Evolutionary conservation across 345 rosid genomes (phyloP).

Genomic region (Pelargonium nanum): DNA sequence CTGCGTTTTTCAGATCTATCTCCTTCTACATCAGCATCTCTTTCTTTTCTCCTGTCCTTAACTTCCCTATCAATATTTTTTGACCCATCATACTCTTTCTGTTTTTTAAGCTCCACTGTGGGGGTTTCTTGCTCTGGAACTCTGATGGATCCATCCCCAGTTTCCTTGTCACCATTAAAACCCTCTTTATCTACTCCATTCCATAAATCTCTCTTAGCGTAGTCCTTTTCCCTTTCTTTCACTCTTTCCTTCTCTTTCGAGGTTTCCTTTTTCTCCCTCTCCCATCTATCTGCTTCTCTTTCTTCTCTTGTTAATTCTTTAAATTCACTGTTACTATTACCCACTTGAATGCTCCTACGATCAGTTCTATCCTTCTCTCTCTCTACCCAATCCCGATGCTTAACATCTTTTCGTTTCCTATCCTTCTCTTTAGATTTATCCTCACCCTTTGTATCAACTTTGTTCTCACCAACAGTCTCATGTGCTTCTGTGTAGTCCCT

Average conservation of each 20-base stretch:
- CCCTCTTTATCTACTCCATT: slow-evolving; percentile 59
- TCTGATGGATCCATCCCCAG: slow-evolving; percentile 56
- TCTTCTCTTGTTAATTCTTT: slow-evolving; percentile 71
- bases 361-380: slow-evolving; percentile 87
- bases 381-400: slow-evolving; percentile 82
- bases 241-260: slow-evolving; percentile 64
- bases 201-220: slow-evolving; percentile 55
- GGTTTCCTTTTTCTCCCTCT: slow-evolving; percentile 72
- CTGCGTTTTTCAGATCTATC: slow-evolving; percentile 78
- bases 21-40: slow-evolving; percentile 65
- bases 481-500: slow-evolving; percentile 44
- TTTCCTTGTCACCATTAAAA: slow-evolving; percentile 48
- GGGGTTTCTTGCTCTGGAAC: slow-evolving; percentile 47
- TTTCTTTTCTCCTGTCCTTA: slow-evolving; percentile 78
- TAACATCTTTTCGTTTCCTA: slow-evolving; percentile 73
- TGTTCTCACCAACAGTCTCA: slow-evolving; percentile 85
- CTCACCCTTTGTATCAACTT: slow-evolving; percentile 65
- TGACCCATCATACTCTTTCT: slow-evolving; percentile 56
- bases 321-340: slow-evolving; percentile 41
- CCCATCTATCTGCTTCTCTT: slow-evolving; percentile 79
- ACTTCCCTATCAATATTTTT: slow-evolving; percentile 62
- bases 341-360: slow-evolving; percentile 49
- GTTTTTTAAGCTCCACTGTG: slow-evolving; percentile 56
- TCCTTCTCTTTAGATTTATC: slow-evolving; percentile 89
- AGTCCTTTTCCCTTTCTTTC: slow-evolving; percentile 73